phyloP scores from a whole-genome alignment of 2,329 filamentous ascomycete genomes.

The Talaromyces sp. region DNA sequence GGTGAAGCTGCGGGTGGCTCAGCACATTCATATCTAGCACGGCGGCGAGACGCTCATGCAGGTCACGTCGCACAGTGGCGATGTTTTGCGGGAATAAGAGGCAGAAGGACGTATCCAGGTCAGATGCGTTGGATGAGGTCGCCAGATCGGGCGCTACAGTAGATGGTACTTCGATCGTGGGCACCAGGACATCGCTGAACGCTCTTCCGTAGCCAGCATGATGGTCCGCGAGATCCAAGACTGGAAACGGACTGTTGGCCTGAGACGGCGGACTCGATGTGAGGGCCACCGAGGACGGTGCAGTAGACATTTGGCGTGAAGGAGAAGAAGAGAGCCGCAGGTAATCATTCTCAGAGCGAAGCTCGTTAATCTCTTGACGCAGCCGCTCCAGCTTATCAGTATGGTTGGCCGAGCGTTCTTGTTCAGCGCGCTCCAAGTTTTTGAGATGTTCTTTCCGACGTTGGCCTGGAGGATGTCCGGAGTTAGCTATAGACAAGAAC shows the following conservation, averaged over 20 bases:
- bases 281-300: slow-evolving; percentile 11
- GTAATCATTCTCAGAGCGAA: slow-evolving; percentile 36
- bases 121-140: neutral
- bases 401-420: slow-evolving; percentile 33
- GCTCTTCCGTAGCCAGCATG: neutral
- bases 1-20: slow-evolving; percentile 29
- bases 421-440: slow-evolving; percentile 38
- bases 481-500: neutral
- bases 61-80: slow-evolving; percentile 26
- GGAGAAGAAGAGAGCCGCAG: slow-evolving; percentile 23
- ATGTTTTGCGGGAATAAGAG: slow-evolving; percentile 30
- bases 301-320: slow-evolving; percentile 12
- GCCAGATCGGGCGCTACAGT: neutral
- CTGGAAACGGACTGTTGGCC: slow-evolving; percentile 17
- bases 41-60: slow-evolving; percentile 30
- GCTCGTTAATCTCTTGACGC: slow-evolving; percentile 34
- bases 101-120: slow-evolving; percentile 7
- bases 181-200: neutral
- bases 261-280: slow-evolving; percentile 9
- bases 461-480: slow-evolving; percentile 26
- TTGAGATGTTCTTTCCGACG: slow-evolving; percentile 41
- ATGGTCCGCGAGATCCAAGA: neutral
- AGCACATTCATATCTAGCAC: slow-evolving; percentile 25
- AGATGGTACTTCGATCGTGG: neutral
- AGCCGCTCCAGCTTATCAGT: slow-evolving; percentile 37